phyloP scores from a whole-genome alignment of 306 rosid species.

The Chamaecrista fasciculata region DNA sequence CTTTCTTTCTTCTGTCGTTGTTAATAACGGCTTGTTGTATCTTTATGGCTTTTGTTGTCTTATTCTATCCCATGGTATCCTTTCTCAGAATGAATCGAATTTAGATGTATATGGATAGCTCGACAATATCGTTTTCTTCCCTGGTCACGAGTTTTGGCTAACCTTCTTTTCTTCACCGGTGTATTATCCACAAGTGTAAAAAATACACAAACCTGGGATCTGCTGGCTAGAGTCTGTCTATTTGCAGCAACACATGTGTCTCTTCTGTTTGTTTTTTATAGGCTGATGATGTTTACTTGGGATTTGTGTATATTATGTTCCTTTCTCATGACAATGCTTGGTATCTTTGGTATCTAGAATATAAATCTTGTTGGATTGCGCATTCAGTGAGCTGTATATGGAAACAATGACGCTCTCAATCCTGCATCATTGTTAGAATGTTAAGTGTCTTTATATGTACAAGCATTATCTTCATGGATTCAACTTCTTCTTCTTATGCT shows the following conservation, averaged over 20 bases:
- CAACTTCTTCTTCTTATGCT: not conserved
- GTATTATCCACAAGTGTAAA: conserved; percentile 15
- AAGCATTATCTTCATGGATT: not conserved
- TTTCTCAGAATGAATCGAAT: conserved; percentile 15
- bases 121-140: conserved; percentile 5
- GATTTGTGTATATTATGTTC: not conserved
- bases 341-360: conserved; percentile 10
- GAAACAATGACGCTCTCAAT: conserved; percentile 3
- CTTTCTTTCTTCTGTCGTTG: not conserved
- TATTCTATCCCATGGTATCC: conserved; percentile 4
- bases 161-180: not conserved
- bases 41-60: conserved; percentile 5
- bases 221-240: conserved; percentile 33
- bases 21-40: not conserved
- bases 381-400: not conserved
- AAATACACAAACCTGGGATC: not conserved
- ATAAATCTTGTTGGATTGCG: conserved; percentile 19
- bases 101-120: not conserved
- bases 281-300: conserved; percentile 15
- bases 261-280: not conserved
- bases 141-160: not conserved
- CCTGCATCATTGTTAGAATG: conserved; percentile 15
- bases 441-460: not conserved
- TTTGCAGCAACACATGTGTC: conserved; percentile 31
- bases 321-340: conserved; percentile 13